Evolutionary conservation across 371 early-diverging fungal genomes (phyloP), one percentile per base, ranked within the genome.

Genomic region (Actinomucor elegans): DNA sequence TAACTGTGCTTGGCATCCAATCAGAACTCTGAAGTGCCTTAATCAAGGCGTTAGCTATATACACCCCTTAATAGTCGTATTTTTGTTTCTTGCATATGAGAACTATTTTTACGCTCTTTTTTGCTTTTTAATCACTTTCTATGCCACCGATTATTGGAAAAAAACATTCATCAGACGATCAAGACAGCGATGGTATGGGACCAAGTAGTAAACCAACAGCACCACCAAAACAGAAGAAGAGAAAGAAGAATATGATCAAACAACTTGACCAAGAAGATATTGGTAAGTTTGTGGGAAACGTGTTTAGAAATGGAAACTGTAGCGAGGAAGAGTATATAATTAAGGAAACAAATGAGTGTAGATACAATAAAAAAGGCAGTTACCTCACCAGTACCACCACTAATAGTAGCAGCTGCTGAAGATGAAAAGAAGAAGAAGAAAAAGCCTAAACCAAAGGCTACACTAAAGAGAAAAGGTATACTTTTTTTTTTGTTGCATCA

Each of bases 371-470:
- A n/a, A n/a, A n/a, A n/a, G n/a, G n/a, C n/a, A n/a, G n/a, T n/a
- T n/a, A n/a, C n/a, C n/a, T n/a, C n/a, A n/a, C n/a, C n/a, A n/a
- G n/a, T n/a, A n/a, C n/a, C 41, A 21, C 26, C 41, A 41, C 26
- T 24, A 11, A 24, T 41, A 26, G 41, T 24, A 3, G 41, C 21
- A 24, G 10, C 14, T 35, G 15, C 18, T 20, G 24, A 47, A 21
- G 12, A 12, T 12, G 23, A 51, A 18, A 45, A 32, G 5, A 48
- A 49, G 29, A 59, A 69, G 15, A 71, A 69, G 53, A 71, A 70
- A 41, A 72, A 71, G 52, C 46, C 64, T 24, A 75, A 66, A 35
- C 43, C 49, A 37, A 72, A 61, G 46, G 57, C 54, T 23, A 62
- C 54, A 51, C 63, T 66, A 38, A 75, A 75, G 32, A 55, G 42